These are phyloP conservation scores for Pouteria campechiana DNA, from an alignment of 179 eudicot species.

Conservation along the genomic window DNA sequence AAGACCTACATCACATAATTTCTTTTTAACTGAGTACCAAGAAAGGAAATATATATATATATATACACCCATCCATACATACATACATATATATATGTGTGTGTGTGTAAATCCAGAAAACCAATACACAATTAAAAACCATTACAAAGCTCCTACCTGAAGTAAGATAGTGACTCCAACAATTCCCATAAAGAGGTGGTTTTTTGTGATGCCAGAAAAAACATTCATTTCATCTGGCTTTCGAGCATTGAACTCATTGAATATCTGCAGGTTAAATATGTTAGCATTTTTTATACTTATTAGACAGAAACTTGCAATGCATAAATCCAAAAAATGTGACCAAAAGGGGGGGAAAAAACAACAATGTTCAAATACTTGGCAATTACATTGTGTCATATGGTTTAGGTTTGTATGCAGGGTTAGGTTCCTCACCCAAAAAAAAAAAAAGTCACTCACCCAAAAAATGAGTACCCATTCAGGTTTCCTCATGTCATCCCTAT, in stretches of 20 bases:
- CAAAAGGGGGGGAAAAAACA: too few relatives aligned
- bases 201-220: conserved; percentile 53
- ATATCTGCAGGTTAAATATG: conserved; percentile 34
- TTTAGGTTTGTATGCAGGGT: too few relatives aligned
- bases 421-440: too few relatives aligned
- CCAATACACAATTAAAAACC: not conserved
- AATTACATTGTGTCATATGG: too few relatives aligned
- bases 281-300: not conserved
- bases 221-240: conserved; percentile 78
- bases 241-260: conserved; percentile 89
- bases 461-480: too few relatives aligned
- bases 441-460: too few relatives aligned
- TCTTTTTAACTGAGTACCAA: too few relatives aligned
- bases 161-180: conserved; percentile 46
- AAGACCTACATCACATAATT: conserved; percentile 32
- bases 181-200: conserved; percentile 60
- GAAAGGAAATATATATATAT: not conserved
- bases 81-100: not conserved
- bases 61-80: not conserved
- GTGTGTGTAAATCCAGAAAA: not conserved
- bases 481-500: too few relatives aligned
- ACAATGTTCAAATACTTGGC: too few relatives aligned
- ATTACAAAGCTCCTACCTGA: conserved; percentile 61
- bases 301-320: too few relatives aligned
- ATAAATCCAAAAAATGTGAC: too few relatives aligned